A percentile compares a stretch with the other conserved stretches of the same genome.
phyloP scores from a whole-genome alignment of 2,329 filamentous ascomycete species.

The Fusarium sp. region DNA sequence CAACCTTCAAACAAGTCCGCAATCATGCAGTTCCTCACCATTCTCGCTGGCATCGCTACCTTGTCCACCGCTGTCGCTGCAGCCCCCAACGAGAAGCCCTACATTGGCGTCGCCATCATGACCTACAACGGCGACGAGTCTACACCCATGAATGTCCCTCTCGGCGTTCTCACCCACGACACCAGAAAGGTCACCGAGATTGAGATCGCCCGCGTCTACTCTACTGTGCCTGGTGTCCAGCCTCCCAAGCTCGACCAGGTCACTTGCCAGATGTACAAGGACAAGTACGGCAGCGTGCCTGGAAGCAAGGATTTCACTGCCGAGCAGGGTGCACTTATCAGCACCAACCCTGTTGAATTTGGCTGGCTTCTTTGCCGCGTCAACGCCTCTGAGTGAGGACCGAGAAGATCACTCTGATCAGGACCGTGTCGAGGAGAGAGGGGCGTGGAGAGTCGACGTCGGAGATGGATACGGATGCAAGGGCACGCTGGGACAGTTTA shows the following conservation, averaged over 20 bases:
- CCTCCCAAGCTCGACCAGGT: slow-evolving; percentile 5
- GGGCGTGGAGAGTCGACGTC: no score
- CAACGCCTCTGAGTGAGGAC: background rate
- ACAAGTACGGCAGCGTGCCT: slow-evolving; percentile 14
- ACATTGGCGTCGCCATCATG: background rate
- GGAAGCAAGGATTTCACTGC: slow-evolving; percentile 9
- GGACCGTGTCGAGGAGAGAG: no score
- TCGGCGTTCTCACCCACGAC: background rate
- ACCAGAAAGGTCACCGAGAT: slow-evolving; percentile 8
- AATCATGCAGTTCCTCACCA: slow-evolving; percentile 3
- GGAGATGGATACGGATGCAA: no score
- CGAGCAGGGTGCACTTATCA: slow-evolving; percentile 7
- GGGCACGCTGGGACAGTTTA: no score
- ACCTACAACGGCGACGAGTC: slow-evolving; percentile 4
- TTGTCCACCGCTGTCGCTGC: background rate
- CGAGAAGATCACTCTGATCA: no score
- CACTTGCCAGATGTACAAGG: slow-evolving; percentile 25
- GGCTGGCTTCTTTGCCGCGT: slow-evolving; percentile 26
- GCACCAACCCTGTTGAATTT: slow-evolving; percentile 20
- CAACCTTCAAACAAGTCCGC: no score
- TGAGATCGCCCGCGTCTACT: slow-evolving; percentile 2
- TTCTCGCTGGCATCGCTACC: slow-evolving; percentile 5
- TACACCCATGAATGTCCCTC: slow-evolving; percentile 3
- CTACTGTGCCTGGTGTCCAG: background rate
- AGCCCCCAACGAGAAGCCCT: background rate